Conservation (phyloP, 331 rosid genomes). For the Rhamnella rubrinervis region DNA sequence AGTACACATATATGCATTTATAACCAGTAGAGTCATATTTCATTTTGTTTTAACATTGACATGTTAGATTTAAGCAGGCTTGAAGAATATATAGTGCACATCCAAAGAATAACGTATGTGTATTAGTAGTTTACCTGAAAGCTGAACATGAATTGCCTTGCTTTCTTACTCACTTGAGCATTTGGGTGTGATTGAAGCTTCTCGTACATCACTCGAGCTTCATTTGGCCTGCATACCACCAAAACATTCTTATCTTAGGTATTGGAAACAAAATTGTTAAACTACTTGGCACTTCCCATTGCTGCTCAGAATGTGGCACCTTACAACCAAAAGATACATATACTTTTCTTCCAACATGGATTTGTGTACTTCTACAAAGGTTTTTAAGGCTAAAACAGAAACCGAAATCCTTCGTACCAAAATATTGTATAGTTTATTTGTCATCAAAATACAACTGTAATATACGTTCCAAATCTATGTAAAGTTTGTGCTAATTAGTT, state of each 20-base stretch:
- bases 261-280: slow-evolving; percentile 2
- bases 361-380: neutral
- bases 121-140: slow-evolving; percentile 58
- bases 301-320: neutral
- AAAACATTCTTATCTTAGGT: neutral
- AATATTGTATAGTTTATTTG: no score
- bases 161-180: slow-evolving; percentile 71
- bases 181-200: slow-evolving; percentile 82
- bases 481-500: neutral
- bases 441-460: neutral
- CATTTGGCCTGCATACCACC: slow-evolving; percentile 56
- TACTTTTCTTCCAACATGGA: neutral
- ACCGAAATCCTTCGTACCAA: no score
- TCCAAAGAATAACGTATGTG: no score
- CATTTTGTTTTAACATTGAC: neutral
- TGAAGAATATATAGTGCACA: no score
- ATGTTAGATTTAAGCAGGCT: slow-evolving; percentile 1
- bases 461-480: neutral
- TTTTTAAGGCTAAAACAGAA: no score
- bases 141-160: slow-evolving; percentile 71
- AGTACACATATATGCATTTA: neutral
- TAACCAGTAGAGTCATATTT: neutral
- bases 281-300: slow-evolving; percentile 5
- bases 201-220: slow-evolving; percentile 81
- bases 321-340: neutral